phyloP scores from a whole-genome alignment of 2,329 filamentous ascomycete species.

The Chalaropsis thielavioides region DNA sequence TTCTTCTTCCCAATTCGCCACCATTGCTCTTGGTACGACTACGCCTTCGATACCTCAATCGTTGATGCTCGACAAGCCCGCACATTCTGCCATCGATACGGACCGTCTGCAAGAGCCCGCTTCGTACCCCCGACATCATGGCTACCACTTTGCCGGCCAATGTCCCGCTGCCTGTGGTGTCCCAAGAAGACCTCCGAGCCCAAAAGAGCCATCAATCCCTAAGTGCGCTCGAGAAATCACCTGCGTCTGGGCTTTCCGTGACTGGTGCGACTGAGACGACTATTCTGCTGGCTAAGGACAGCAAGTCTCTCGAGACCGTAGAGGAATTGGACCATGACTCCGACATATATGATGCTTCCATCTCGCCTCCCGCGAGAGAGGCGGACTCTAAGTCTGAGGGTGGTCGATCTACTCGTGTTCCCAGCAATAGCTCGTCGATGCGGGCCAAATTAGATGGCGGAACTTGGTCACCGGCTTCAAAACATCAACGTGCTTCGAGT shows the following conservation, averaged over 20 bases:
- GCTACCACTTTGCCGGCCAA: background rate
- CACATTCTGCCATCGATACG: background rate
- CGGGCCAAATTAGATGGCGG: background rate
- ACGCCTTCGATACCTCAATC: background rate
- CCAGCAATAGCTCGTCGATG: background rate
- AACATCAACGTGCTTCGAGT: slow-evolving; percentile 8
- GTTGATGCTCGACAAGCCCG: background rate
- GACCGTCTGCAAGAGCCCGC: background rate
- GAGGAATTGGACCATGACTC: background rate
- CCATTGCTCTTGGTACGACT: background rate
- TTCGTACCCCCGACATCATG: background rate
- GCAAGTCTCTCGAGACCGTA: background rate
- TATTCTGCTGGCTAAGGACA: background rate
- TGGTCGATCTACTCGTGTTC: background rate
- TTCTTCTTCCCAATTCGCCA: background rate
- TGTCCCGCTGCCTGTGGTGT: background rate
- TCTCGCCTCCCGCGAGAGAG: background rate
- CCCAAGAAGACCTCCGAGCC: background rate
- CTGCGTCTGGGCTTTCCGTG: background rate
- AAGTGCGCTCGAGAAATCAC: background rate
- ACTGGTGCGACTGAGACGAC: background rate
- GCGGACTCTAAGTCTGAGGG: background rate
- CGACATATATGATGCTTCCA: background rate
- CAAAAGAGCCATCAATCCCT: background rate
- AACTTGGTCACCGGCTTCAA: slow-evolving; percentile 9